These are phyloP conservation scores for Solanum pennellii DNA, from an alignment of 257 asterid species.

Conservation along the genomic window DNA sequence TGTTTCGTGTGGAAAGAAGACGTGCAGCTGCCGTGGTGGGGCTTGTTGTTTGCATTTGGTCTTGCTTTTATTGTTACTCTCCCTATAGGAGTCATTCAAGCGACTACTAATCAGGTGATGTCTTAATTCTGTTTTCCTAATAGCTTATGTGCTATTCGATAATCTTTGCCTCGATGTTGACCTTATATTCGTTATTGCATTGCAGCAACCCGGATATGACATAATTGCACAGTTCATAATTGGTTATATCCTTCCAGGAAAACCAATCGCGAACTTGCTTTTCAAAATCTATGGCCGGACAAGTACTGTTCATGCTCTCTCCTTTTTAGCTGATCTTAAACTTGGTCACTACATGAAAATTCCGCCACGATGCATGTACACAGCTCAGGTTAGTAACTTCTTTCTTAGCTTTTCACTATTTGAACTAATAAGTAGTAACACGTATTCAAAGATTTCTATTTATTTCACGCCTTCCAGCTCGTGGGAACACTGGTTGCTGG, in stretches of 20 bases:
- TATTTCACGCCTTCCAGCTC: slow-evolving; percentile 18
- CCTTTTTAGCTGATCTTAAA: slow-evolving; percentile 85
- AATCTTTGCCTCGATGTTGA: background rate
- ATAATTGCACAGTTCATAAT: slow-evolving; percentile 85
- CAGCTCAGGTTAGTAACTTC: slow-evolving; percentile 54
- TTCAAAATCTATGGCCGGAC: slow-evolving; percentile 94
- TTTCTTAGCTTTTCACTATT: background rate
- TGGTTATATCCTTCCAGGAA: slow-evolving; percentile 83
- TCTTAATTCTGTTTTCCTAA: background rate
- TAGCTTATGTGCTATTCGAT: background rate
- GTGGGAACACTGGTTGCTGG: slow-evolving; percentile 77
- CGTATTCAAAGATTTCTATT: background rate
- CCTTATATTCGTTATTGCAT: background rate
- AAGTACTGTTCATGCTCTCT: slow-evolving; percentile 79
- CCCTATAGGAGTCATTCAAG: slow-evolving; percentile 92
- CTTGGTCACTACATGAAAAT: slow-evolving; percentile 98
- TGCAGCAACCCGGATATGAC: slow-evolving; percentile 97
- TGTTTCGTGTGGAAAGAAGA: slow-evolving; percentile 68
- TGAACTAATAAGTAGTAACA: no score
- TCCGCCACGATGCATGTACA: slow-evolving; percentile 83
- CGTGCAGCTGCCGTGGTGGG: slow-evolving; percentile 97
- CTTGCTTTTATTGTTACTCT: slow-evolving; percentile 81
- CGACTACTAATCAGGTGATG: slow-evolving; percentile 82
- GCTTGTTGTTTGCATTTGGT: slow-evolving; percentile 68
- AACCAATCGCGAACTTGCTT: slow-evolving; percentile 79